phyloP scores from a whole-genome alignment of 2,329 filamentous ascomycete genomes.

The Colletotrichum spaethianum region DNA sequence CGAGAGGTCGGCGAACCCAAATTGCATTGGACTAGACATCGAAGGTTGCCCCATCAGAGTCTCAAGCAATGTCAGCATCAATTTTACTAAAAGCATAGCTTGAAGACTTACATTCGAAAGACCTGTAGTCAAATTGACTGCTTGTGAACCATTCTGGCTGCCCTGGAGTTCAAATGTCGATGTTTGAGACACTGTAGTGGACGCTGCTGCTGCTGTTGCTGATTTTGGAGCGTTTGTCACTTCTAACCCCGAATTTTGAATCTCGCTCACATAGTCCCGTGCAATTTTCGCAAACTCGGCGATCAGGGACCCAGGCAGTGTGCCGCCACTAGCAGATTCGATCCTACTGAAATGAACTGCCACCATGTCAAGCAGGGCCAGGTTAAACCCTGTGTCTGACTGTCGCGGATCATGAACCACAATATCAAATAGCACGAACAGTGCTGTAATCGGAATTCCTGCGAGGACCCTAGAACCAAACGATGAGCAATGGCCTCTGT shows the following conservation, averaged over 20 bases:
- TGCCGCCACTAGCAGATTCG: slow-evolving; percentile 55
- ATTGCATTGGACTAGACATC: background rate
- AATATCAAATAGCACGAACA: slow-evolving; percentile 59
- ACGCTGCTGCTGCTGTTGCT: background rate
- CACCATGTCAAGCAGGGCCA: slow-evolving; percentile 57
- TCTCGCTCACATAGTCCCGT: slow-evolving; percentile 54
- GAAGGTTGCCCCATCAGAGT: background rate
- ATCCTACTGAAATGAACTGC: slow-evolving; percentile 59
- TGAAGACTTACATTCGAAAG: slow-evolving; percentile 2
- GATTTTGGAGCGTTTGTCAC: background rate
- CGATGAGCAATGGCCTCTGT: background rate
- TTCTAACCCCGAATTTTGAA: slow-evolving; percentile 32
- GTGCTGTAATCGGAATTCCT: slow-evolving; percentile 53
- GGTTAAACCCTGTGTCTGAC: slow-evolving; percentile 52
- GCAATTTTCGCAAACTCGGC: slow-evolving; percentile 59
- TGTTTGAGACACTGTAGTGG: background rate
- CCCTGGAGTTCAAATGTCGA: background rate
- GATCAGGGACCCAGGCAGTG: slow-evolving; percentile 53
- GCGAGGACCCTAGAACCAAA: slow-evolving; percentile 48
- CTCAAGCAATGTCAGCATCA: background rate
- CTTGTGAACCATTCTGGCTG: background rate
- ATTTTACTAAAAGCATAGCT: background rate
- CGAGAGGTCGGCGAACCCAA: slow-evolving; percentile 40
- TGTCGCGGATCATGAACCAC: slow-evolving; percentile 55
- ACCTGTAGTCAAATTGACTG: background rate